Evolutionary conservation across 352 stramenopile genomes (phyloP), one percentile per base, ranked within the genome.

Genomic region (Phytophthora megakarya): DNA sequence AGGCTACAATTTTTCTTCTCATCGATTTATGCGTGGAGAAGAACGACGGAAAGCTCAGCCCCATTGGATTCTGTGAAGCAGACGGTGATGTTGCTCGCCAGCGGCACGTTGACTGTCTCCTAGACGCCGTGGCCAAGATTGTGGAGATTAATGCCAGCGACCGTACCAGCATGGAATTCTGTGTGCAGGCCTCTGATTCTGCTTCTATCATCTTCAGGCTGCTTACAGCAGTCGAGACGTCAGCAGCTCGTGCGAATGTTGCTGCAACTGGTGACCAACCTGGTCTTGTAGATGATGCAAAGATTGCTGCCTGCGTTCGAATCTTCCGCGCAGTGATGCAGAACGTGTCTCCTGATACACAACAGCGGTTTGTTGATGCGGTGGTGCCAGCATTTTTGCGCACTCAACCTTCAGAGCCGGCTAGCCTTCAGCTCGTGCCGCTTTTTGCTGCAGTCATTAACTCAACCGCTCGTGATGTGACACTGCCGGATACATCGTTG

Each of bases 91-190:
- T 33, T 23, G 46, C 61, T 44, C 56, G 67, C 28, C 65, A 79
- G 39, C 73, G 57, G 10, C 79, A 83, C 37, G 73, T 89, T 3
- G 45, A 75, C n/a, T 73, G 52, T 9, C 77, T 92, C 11, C 69
- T 94, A 5, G 71, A 88, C 22, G 87, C 87, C 1, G 80, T 93
- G 22, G 87, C 87, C 18, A 86, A 88, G 67, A 95, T 92, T 28
- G 76, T 95, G 16, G 83, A 90, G 58, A 78, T 89, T 26, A 93
- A 93, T 49, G 78, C 78, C 4, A 75, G 80, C 3, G 80, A 90
- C 35, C 78, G 76, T 26, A 76, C 74, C 45, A 92, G 76, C 63
- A 95, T 95, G 86, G 81, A 93, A 53, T 93, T 93, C 54, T 93
- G 84, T 26, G 80, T 89, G 8, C 67, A 78, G 18, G 59, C 53